These are phyloP conservation scores for Artemisia annua DNA, from an alignment of 129 eudicot genomes.

Conservation along the genomic window DNA sequence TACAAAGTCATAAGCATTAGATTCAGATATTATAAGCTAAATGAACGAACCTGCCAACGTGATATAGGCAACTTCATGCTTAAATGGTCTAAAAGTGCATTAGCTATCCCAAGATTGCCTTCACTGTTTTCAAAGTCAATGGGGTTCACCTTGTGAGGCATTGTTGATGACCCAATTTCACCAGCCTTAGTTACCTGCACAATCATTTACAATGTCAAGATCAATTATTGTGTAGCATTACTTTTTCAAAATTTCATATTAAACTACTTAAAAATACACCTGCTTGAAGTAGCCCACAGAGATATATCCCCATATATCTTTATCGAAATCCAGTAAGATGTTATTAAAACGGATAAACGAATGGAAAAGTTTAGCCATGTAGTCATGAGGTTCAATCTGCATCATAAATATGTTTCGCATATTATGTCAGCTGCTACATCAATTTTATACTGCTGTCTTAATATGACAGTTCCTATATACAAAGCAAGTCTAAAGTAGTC, in stretches of 20 bases:
- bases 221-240: neutral
- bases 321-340: conserved; percentile 82
- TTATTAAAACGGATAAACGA: conserved; percentile 76
- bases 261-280: conserved; percentile 38
- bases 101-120: conserved; percentile 90
- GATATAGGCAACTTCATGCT: conserved; percentile 88
- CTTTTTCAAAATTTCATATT: neutral
- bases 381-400: conserved; percentile 99
- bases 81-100: conserved; percentile 71
- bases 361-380: conserved; percentile 92
- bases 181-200: conserved; percentile 89
- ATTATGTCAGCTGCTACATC: neutral
- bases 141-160: conserved; percentile 99
- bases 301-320: conserved; percentile 91
- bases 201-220: conserved; percentile 5
- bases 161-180: conserved; percentile 96
- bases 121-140: conserved; percentile 97
- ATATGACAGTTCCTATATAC: neutral
- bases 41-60: conserved; percentile 80
- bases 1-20: neutral
- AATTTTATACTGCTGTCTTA: neutral
- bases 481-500: neutral
- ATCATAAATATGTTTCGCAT: conserved; percentile 15
- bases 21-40: neutral
- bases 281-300: conserved; percentile 89